phyloP scores from a whole-genome alignment of 2,329 filamentous ascomycete genomes.

The Kalaharituber pfeilii region DNA sequence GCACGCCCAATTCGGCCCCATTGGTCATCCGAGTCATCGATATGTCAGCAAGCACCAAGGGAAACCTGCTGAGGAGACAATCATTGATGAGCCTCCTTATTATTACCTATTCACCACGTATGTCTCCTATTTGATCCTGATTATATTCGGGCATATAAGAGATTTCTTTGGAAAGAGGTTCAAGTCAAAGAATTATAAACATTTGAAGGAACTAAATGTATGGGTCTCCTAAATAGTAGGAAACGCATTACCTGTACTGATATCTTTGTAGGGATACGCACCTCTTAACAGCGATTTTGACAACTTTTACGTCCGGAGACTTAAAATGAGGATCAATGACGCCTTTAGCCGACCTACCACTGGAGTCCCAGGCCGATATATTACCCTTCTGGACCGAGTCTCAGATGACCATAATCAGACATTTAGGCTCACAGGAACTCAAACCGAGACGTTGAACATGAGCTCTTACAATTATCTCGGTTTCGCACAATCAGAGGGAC shows the following conservation, averaged over 20 bases:
- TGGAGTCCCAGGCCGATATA: constrained; percentile 83
- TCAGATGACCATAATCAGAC: constrained; percentile 83
- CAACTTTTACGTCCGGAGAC: constrained; percentile 84
- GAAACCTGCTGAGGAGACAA: constrained; percentile 57
- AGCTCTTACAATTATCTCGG: constrained; percentile 99
- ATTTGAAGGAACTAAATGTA: constrained; percentile 56
- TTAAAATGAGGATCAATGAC: constrained; percentile 92
- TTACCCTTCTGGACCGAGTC: constrained; percentile 78
- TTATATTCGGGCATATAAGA: constrained; percentile 83
- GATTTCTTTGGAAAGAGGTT: constrained; percentile 98
- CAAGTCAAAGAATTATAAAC: constrained; percentile 67
- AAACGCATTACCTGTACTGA: background rate
- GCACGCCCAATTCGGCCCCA: constrained; percentile 81
- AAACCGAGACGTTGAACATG: constrained; percentile 91
- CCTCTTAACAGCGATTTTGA: constrained; percentile 96
- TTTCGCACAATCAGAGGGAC: constrained; percentile 92
- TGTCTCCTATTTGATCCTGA: constrained; percentile 91
- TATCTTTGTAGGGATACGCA: constrained; percentile 48
- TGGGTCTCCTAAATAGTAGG: constrained; percentile 1
- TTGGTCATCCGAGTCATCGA: constrained; percentile 61
- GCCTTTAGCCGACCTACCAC: constrained; percentile 87
- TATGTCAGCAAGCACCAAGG: constrained; percentile 82
- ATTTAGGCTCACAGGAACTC: constrained; percentile 76
- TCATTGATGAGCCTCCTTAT: constrained; percentile 92
- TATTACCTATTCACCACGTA: constrained; percentile 96